Base-by-base conservation (phyloP, 768 basidiomycete genomes). In the Psilocybe sp. region DNA sequence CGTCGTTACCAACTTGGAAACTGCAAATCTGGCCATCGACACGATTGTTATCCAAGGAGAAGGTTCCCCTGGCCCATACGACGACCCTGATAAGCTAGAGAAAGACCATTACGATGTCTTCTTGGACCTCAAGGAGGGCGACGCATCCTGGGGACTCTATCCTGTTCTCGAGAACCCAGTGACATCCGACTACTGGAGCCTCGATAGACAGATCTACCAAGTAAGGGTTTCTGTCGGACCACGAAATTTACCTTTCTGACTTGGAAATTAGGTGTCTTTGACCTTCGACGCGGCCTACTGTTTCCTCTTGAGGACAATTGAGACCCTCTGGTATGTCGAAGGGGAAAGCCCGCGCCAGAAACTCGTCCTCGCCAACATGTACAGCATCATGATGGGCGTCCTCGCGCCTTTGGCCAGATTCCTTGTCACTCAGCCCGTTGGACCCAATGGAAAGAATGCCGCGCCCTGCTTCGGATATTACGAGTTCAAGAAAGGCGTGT, bases 381-480 rank as follows among this genome's bases (percentile, higher is more conserved):
- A 57, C 44, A 54, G 51, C 5, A 50, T 65, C 32, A 65, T 65
- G 64, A 56, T 56, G 42, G 60, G 57, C 14, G 46, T 63, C n/a
- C 52, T 65, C 32, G 51, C 59, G 4, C 64, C 62, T 10, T 59
- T 65, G 45, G 60, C 62, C 31, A 52, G 55, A 28, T 54, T 63
- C 49, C 57, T 65, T 11, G 54, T 63, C 14, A 49, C 46, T 14
- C 62, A 65, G 49, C 55, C 57, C 20, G 53, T 61, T 16, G 53
- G 56, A 5, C 35, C 47, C 2, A 52, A 51, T 20, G 52, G 47
- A 35, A 49, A 56, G 38, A 45, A 54, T 35, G 64, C 64, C 11
- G 61, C 53, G 18, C 61, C 64, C 10, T 55, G 58, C 19, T 65
- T 65, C 47, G 51, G 50, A 19, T 65, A 60, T 46, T 65, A 61